Percentiles rank a stretch among this genome's conserved stretches.
Conservation (phyloP, 1,284 basidiomycete genomes). For the Athelia psychrophila region DNA sequence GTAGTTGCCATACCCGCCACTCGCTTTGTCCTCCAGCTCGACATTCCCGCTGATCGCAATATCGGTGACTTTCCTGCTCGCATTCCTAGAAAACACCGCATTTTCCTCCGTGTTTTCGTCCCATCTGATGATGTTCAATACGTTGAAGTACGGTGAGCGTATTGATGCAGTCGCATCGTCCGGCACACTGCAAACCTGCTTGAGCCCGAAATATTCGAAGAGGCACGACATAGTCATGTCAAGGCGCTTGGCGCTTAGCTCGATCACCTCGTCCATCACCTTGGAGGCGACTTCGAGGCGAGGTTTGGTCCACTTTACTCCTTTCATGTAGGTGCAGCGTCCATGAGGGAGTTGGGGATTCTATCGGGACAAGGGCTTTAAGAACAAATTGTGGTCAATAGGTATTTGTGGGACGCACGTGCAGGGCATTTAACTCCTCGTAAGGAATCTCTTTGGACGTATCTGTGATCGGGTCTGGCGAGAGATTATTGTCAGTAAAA, state of each 20-base stretch:
- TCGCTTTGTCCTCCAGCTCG: slow-evolving; percentile 1
- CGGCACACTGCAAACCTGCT: slow-evolving; percentile 36
- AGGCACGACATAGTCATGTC: slow-evolving; percentile 16
- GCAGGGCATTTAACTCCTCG: slow-evolving; percentile 36
- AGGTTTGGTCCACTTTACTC: slow-evolving; percentile 6
- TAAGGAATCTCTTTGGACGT: slow-evolving; percentile 41
- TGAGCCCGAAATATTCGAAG: slow-evolving; percentile 41
- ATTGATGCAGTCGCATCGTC: slow-evolving; percentile 37
- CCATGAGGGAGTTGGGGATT: slow-evolving; percentile 15
- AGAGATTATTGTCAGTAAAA: neutral
- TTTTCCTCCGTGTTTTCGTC: slow-evolving; percentile 27
- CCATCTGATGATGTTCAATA: slow-evolving; percentile 34
- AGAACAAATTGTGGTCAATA: neutral
- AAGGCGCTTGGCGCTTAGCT: neutral
- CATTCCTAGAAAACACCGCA: slow-evolving; percentile 20
- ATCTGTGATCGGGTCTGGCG: slow-evolving; percentile 38
- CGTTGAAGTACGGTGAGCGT: slow-evolving; percentile 27
- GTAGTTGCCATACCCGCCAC: slow-evolving; percentile 25
- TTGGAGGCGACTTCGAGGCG: slow-evolving; percentile 4
- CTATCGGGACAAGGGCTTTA: slow-evolving; percentile 5
- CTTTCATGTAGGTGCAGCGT: slow-evolving; percentile 18
- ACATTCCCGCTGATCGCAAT: slow-evolving; percentile 11
- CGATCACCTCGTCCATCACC: neutral
- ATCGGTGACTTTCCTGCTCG: slow-evolving; percentile 15
- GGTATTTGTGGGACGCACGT: slow-evolving; percentile 10